A percentile compares a stretch with the other conserved stretches of the same genome.
Conservation (phyloP, 306 rosid species). For the Elaeagnus macrophylla region DNA sequence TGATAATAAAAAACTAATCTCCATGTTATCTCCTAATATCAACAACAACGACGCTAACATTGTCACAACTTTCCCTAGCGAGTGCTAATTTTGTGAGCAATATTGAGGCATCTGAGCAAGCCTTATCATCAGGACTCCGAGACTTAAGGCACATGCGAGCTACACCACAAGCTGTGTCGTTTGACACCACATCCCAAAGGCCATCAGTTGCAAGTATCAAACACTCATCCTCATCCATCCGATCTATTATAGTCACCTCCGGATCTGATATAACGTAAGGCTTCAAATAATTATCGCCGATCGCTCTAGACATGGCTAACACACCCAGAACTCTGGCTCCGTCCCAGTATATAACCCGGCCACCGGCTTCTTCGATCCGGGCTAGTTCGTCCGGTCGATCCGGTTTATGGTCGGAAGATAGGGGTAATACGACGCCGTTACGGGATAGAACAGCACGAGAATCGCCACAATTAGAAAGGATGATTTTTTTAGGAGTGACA, state of each 20-base stretch:
- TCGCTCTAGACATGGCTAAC: conserved; percentile 74
- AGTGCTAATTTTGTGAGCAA: conserved; percentile 66
- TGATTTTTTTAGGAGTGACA: conserved; percentile 35
- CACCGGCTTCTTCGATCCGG: conserved; percentile 59
- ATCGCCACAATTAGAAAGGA: conserved; percentile 74
- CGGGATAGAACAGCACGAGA: conserved; percentile 80
- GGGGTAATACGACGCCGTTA: conserved; percentile 42
- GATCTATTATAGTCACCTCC: conserved; percentile 51
- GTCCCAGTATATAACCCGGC: conserved; percentile 75
- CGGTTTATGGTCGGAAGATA: conserved; percentile 77
- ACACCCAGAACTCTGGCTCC: conserved; percentile 72
- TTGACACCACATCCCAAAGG: conserved; percentile 71
- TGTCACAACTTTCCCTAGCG: conserved; percentile 66
- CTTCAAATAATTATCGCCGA: conserved; percentile 62
- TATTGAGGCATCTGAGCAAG: conserved; percentile 59
- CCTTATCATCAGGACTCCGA: conserved; percentile 30
- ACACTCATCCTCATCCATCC: conserved; percentile 57
- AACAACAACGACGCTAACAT: conserved; percentile 65
- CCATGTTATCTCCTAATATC: conserved; percentile 40
- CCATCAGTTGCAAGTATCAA: conserved; percentile 69
- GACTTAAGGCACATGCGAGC: conserved; percentile 48
- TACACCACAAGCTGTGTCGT: conserved; percentile 61
- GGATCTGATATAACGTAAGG: conserved; percentile 75
- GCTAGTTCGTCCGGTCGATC: conserved; percentile 69
- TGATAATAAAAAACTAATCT: background rate